Evolutionary conservation across 1,139 yeast species (phyloP), one percentile per base, ranked within the genome.

Genomic region (Meyerozyma athensensis): DNA sequence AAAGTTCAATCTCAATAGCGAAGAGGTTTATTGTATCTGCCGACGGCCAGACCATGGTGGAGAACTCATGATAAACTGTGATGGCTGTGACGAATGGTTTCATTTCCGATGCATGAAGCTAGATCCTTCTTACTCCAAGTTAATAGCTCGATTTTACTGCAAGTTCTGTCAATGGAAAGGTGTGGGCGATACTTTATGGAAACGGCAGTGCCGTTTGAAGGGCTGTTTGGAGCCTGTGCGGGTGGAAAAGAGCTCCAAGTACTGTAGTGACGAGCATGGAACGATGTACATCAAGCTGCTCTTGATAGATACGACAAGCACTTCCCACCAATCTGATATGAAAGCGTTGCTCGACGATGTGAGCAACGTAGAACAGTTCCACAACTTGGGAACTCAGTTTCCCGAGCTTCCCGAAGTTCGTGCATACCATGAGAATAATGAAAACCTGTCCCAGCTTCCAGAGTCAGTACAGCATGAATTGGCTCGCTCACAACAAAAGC

Each of bases 71-170:
- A 84, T 90, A 17, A 89, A 86, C 0, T 90, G 97, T 56, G 97
- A 89, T 56, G 90, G 87, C 6, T 90, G 97, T 60, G 96, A 89
- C 53, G 96, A 86, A 46, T 90, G 97, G 97, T 90, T 74, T 54
- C 97, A 90, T 59, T 86, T 90, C 56, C 68, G 65, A 35, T 90
- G 97, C 53, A 77, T 89, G 71, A 72, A 72, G 42, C 56, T 89
- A 34, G 68, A 79, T 36, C 61, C 59, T n/a, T 59, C 65, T 31
- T 75, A 74, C 51, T 73, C 77, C 39, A 67, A 71, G 33, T 63
- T 89, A 39, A 79, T 89, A 7, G 72, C 76, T 35, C 74, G 74
- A 41, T 90, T 75, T 53, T 83, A 67, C 51, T 90, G 97, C 53
- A 84, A 85, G 12, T 77, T 79, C 43, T 90, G 97, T 56, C 74